Evolutionary conservation across 2,329 filamentous ascomycete species (phyloP).

Genomic region (Colletotrichum magnum): DNA sequence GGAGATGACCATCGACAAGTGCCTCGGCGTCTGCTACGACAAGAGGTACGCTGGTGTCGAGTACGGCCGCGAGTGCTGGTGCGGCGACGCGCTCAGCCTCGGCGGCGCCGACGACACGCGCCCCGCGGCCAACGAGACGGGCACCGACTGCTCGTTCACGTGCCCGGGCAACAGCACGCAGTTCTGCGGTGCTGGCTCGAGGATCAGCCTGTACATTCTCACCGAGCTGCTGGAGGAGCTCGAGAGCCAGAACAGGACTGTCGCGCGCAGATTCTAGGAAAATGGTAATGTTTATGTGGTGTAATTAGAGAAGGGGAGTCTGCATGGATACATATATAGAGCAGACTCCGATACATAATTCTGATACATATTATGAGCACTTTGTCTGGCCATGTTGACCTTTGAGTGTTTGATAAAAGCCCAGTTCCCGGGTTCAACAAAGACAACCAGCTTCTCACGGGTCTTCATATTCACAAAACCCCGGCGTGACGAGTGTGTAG

Average conservation of each 20-base stretch:
- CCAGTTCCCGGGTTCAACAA: too few species aligned
- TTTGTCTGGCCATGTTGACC: not conserved
- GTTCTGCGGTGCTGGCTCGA: slow-evolving; percentile 43
- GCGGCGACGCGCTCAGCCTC: slow-evolving; percentile 45
- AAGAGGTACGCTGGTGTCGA: slow-evolving; percentile 42
- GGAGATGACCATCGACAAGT: slow-evolving; percentile 41
- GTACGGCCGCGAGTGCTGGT: slow-evolving; percentile 44
- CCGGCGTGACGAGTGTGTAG: too few species aligned
- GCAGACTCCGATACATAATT: slow-evolving; percentile 10
- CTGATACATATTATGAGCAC: slow-evolving; percentile 1
- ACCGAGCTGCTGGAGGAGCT: slow-evolving; percentile 16
- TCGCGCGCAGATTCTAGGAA: not conserved
- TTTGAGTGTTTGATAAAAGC: not conserved
- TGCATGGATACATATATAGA: slow-evolving; percentile 23
- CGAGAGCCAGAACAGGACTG: slow-evolving; percentile 13
- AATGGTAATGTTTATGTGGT: slow-evolving; percentile 8
- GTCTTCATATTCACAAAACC: too few species aligned
- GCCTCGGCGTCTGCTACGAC: slow-evolving; percentile 40
- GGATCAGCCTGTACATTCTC: slow-evolving; percentile 51
- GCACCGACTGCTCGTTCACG: slow-evolving; percentile 38
- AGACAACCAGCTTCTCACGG: too few species aligned
- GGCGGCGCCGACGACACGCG: slow-evolving; percentile 30
- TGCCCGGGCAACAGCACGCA: slow-evolving; percentile 38
- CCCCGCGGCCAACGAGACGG: slow-evolving; percentile 40
- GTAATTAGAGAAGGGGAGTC: slow-evolving; percentile 9